These are phyloP conservation scores for Gynandropsis gynandra DNA, from an alignment of 345 rosid genomes.

Conservation along the genomic window DNA sequence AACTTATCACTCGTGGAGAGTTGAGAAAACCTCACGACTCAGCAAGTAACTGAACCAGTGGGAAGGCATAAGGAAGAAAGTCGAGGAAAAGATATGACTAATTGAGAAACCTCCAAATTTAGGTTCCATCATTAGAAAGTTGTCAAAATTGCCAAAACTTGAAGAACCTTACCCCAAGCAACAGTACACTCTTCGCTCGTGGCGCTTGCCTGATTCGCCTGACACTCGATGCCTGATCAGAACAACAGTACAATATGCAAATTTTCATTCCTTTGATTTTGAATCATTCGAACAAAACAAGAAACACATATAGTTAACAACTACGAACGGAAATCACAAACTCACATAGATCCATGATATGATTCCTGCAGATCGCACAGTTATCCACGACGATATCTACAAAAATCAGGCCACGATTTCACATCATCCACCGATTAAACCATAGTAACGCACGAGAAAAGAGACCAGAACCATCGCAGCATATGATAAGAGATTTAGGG, in stretches of 20 bases:
- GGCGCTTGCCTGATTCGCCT: constrained; percentile 89
- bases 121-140: not conserved
- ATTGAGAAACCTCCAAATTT: not conserved
- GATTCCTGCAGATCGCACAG: constrained; percentile 96
- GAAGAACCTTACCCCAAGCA: constrained; percentile 72
- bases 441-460: not conserved
- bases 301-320: not conserved
- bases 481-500: constrained; percentile 10
- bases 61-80: too few relatives aligned
- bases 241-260: constrained; percentile 8
- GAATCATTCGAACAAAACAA: not conserved
- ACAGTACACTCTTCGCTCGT: constrained; percentile 97
- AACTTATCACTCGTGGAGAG: too few relatives aligned
- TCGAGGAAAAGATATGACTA: too few relatives aligned
- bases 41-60: too few relatives aligned
- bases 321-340: not conserved
- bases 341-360: constrained; percentile 95
- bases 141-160: not conserved
- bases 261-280: not conserved
- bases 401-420: constrained; percentile 11
- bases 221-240: constrained; percentile 82
- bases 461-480: not conserved
- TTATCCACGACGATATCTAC: constrained; percentile 92
- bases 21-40: too few relatives aligned
- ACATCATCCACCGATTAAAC: not conserved